Base-by-base conservation (phyloP, 805 yeast species). In the Scheffersomyces coipomensis region DNA sequence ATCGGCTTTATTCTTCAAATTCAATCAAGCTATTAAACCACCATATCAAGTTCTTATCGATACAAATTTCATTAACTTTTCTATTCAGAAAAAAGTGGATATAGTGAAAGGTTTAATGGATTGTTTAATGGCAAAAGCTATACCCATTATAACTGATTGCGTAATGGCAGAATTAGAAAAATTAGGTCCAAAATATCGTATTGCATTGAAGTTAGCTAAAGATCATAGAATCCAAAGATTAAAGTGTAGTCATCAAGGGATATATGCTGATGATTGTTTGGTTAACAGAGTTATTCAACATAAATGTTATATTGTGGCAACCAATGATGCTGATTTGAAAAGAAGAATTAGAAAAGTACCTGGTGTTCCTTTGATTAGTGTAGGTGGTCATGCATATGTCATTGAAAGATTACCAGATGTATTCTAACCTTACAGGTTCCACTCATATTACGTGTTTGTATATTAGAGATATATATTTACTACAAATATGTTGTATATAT, bases 91-190 rank as follows among this genome's bases (percentile, higher is more conserved):
- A 69, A 93, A 93, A 56, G 82, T 93, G 39, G 99, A 93, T 60
- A 71, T 93, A 8, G 90, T 88, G n/a, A 78, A 89, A 53, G 99
- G 97, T 10, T 85, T 93, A 85, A 91, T 93, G 98, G 98, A 91
- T 61, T 78, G 95, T 42, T 68, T 91, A 29, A 84, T 84, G 58
- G 99, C 99, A 33, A 88, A 93, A 58, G 89, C 97, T 71, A 88
- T 91, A 34, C 98, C 98, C 10, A 78, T 90, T 36, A 83, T 93
- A 32, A 93, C 99, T 2, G 99, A 93, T 63, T 93, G 99, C 69
- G 99, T 93, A 17, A 79, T 93, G 84, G 99, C 99, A 0, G 99
- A 93, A 71, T 73, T 93, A 62, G 99, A 93, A 55, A 93, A 93
- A 60, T 71, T 93, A 42, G 99, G 99, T 0, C 96, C 96, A 21